Percentiles rank a stretch among this genome's conserved stretches.
Conservation (phyloP, 305 asterid species). For the Solanum aculeatissimum region DNA sequence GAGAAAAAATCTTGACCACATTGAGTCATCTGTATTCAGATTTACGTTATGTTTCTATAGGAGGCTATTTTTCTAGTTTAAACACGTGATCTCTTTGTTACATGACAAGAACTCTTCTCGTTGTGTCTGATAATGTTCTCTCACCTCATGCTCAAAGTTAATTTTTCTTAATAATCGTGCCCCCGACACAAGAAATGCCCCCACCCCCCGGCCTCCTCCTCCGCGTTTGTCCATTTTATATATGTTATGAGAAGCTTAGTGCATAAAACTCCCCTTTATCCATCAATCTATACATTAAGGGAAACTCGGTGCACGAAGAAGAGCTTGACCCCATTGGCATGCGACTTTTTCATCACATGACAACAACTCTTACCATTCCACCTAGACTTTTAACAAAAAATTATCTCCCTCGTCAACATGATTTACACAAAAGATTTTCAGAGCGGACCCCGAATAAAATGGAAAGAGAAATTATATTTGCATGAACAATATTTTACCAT, state of each 20-base stretch:
- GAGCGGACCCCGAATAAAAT: neutral
- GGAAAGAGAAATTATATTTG: neutral
- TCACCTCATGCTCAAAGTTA: neutral
- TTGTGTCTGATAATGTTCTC: neutral
- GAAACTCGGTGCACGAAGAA: no score
- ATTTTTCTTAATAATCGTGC: neutral
- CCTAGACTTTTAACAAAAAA: no score
- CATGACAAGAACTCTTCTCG: neutral
- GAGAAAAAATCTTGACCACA: neutral
- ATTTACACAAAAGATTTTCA: neutral
- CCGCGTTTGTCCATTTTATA: no score
- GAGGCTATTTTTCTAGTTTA: no score
- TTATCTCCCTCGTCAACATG: neutral
- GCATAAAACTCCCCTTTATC: no score
- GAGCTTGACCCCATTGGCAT: no score
- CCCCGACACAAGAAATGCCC: no score
- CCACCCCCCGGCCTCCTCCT: no score
- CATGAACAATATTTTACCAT: neutral
- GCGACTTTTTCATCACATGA: neutral
- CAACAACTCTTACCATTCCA: neutral
- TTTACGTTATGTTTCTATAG: neutral
- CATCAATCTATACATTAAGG: no score
- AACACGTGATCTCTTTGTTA: neutral
- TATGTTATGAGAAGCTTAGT: no score
- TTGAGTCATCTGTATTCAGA: neutral